These are phyloP conservation scores for Beauveria varroae DNA, from an alignment of 2,329 filamentous ascomycete species.

Conservation along the genomic window DNA sequence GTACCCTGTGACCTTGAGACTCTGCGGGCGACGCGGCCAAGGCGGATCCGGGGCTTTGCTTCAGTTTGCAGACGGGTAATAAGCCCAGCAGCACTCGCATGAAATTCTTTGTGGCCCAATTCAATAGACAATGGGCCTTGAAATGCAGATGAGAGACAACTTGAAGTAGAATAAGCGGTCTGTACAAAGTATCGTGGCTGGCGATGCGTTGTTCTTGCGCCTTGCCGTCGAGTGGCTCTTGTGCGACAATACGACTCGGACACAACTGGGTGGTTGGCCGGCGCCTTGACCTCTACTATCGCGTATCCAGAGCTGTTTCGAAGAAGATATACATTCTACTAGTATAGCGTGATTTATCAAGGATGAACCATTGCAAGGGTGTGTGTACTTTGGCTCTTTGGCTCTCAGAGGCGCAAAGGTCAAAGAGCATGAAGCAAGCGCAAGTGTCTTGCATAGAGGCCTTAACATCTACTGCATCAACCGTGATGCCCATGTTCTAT, in stretches of 20 bases:
- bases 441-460: no score
- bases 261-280: not conserved
- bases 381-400: no score
- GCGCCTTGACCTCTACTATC: not conserved
- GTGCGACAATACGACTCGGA: not conserved
- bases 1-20: not conserved
- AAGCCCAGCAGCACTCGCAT: not conserved
- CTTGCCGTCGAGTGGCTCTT: not conserved
- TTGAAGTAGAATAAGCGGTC: not conserved
- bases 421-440: no score
- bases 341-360: no score
- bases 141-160: not conserved
- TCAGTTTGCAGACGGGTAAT: not conserved
- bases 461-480: no score
- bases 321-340: no score
- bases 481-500: not conserved
- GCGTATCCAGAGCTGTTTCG: no score
- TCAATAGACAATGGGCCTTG: not conserved
- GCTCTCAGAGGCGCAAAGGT: no score
- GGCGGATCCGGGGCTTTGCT: not conserved
- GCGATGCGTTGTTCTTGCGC: constrained; percentile 2
- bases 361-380: no score
- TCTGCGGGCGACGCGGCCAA: constrained; percentile 1
- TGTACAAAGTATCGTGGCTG: not conserved
- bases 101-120: not conserved